A percentile compares a stretch with the other conserved stretches of the same genome.
Evolutionary conservation across 2,329 filamentous ascomycete species (phyloP).

Genomic region (Verticillium klebahnii): DNA sequence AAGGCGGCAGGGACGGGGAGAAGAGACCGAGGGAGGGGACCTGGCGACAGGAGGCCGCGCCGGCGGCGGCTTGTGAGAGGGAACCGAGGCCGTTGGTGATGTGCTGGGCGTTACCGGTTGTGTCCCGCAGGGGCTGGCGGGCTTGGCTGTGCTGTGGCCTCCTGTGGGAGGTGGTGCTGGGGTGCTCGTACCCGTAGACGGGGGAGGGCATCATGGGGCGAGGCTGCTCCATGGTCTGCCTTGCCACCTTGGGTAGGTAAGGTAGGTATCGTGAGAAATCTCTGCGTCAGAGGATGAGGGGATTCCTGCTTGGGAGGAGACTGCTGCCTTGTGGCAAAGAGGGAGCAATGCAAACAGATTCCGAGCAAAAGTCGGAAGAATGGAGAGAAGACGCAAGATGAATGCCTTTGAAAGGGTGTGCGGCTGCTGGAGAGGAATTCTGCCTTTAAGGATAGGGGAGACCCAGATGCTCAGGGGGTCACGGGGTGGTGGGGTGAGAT

Average conservation of each 20-base stretch:
- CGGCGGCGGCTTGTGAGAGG: background rate
- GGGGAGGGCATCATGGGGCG: slow-evolving; percentile 44
- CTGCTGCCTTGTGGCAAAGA: background rate
- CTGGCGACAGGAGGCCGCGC: slow-evolving; percentile 33
- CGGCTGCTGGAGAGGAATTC: slow-evolving; percentile 3
- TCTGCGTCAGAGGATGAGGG: background rate
- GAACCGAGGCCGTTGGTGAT: background rate
- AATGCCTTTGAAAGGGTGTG: slow-evolving; percentile 2
- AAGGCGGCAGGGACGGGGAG: slow-evolving; percentile 40
- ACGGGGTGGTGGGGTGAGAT: background rate
- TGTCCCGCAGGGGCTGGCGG: slow-evolving; percentile 43
- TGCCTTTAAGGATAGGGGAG: slow-evolving; percentile 2
- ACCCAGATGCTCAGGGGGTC: background rate
- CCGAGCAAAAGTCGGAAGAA: slow-evolving; percentile 2
- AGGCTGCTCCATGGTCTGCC: slow-evolving; percentile 22
- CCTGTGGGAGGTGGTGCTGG: slow-evolving; percentile 30
- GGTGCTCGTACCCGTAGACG: slow-evolving; percentile 41
- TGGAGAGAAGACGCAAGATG: slow-evolving; percentile 2
- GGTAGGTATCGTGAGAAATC: background rate
- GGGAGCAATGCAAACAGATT: slow-evolving; percentile 4
- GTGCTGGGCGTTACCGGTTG: slow-evolving; percentile 45
- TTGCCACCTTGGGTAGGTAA: background rate
- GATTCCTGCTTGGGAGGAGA: background rate
- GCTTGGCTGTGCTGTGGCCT: slow-evolving; percentile 11
- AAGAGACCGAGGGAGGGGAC: slow-evolving; percentile 33